Base-by-base conservation (phyloP, 768 basidiomycete species). In the Rhodotorula sphaerocarpa region DNA sequence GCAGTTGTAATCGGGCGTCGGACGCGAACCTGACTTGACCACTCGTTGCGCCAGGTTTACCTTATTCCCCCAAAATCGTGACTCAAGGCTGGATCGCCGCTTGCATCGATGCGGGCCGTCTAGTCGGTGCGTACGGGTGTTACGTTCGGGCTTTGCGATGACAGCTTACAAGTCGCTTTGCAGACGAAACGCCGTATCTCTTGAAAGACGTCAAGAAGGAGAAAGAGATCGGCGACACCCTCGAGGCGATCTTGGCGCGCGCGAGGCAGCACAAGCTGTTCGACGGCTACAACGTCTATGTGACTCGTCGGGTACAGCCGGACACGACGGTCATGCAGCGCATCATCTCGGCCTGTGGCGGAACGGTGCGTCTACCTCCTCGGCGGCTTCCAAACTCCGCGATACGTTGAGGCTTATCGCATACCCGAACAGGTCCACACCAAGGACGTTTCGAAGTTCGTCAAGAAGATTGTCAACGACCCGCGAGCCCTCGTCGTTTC, bases 261-360 rank as follows among this genome's bases (percentile, higher is more conserved):
- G 85, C 88, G 0, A 81, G 80, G 71, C 72, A 77, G 31, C 82
- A 82, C 12, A 82, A 79, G 61, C 72, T 90, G 0, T 82, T 92
- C 61, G 76, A 78, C 4, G 81, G 81, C 23, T 81, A 81, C 74
- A 82, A 79, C 0, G 88, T 92, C 75, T 90, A 88, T 67, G 75
- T 89, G 53, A 90, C 88, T 0, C 79, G 81, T 0, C 83, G 80
- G 12, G 83, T 88, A 1, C 72, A 78, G 0, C 77, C 85, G 3
- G 83, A 84, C 51, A 71, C 74, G 46, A 82, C 82, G 10, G 57
- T 61, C 16, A 75, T 91, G 57, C 85, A 82, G 76, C 82, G 82
- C 50, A 83, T 92, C 9, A 78, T 90, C 7, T 75, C 76, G 10
- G 82, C 85, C 0, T 81, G 82, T 65, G 88, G 89, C 6, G 90